A percentile compares a stretch with the other conserved stretches of the same genome.
These are phyloP conservation scores for Gnaphalium uliginosum DNA, from an alignment of 129 eudicot species.

Conservation along the genomic window DNA sequence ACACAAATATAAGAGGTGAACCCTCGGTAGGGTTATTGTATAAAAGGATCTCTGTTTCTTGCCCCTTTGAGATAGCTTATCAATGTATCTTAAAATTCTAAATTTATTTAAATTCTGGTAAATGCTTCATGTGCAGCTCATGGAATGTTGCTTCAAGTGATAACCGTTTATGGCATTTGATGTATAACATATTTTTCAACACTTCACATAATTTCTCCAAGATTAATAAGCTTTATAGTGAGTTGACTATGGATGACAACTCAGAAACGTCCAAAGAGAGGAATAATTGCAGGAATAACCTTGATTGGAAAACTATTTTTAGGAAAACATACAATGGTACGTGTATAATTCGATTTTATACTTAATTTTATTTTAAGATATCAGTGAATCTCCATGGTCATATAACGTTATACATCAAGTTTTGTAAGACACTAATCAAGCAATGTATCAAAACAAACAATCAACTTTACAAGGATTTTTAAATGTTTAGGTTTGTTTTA, in stretches of 20 bases:
- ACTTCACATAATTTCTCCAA: slow-evolving; percentile 11
- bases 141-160: slow-evolving; percentile 74
- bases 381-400: background rate
- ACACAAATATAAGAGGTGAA: background rate
- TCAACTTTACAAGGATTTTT: background rate
- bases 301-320: slow-evolving; percentile 57
- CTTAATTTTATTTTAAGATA: background rate
- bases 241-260: slow-evolving; percentile 15
- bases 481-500: background rate
- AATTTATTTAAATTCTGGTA: background rate
- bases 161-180: slow-evolving; percentile 53
- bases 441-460: background rate
- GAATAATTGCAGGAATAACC: slow-evolving; percentile 10
- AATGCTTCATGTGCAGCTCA: slow-evolving; percentile 45
- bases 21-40: background rate
- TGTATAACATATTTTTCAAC: slow-evolving; percentile 39
- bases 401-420: background rate
- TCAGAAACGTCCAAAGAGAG: slow-evolving; percentile 11
- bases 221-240: slow-evolving; percentile 11
- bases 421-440: background rate
- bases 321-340: slow-evolving; percentile 59
- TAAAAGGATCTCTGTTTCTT: background rate
- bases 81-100: background rate
- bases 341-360: background rate
- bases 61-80: background rate